Evolutionary conservation across 306 rosid genomes (phyloP).

Genomic region (Gillenia trifoliata): DNA sequence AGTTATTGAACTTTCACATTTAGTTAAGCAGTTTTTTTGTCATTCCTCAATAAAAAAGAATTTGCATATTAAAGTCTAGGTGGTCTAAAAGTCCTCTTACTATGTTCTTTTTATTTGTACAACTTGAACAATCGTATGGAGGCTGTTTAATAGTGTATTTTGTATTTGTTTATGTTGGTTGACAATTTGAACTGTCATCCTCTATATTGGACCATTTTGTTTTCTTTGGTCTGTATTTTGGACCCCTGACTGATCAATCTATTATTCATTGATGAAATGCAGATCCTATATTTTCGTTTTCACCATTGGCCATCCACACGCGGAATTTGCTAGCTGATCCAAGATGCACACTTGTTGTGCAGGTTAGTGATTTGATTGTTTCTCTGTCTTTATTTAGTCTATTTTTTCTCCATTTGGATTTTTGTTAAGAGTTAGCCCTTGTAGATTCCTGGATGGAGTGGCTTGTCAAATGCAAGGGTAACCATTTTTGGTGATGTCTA

Average conservation of each 20-base stretch:
- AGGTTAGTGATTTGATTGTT: slow-evolving; percentile 52
- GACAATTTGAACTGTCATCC: not conserved
- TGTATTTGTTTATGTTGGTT: not conserved
- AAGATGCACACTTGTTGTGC: slow-evolving; percentile 96
- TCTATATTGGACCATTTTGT: not conserved
- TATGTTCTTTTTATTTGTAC: not conserved
- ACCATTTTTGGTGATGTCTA: slow-evolving; percentile 96
- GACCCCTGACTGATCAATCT: not conserved
- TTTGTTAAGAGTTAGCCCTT: slow-evolving; percentile 34
- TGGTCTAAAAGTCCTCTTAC: not conserved
- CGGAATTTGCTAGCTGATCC: slow-evolving; percentile 92
- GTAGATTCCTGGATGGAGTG: slow-evolving; percentile 99
- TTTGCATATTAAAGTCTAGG: not conserved
- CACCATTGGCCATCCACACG: slow-evolving; percentile 96
- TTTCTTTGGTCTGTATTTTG: not conserved
- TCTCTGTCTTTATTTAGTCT: slow-evolving; percentile 11
- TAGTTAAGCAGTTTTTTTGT: not conserved
- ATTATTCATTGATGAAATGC: slow-evolving; percentile 15
- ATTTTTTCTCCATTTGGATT: slow-evolving; percentile 26
- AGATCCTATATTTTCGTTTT: slow-evolving; percentile 98
- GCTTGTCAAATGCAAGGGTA: slow-evolving; percentile 98
- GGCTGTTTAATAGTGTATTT: not conserved
- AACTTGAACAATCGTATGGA: not conserved
- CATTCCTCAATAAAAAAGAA: not conserved
- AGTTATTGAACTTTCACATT: slow-evolving; percentile 33